Base-by-base conservation (phyloP, 1,139 yeast species). In the Suhomyces panamericanus region DNA sequence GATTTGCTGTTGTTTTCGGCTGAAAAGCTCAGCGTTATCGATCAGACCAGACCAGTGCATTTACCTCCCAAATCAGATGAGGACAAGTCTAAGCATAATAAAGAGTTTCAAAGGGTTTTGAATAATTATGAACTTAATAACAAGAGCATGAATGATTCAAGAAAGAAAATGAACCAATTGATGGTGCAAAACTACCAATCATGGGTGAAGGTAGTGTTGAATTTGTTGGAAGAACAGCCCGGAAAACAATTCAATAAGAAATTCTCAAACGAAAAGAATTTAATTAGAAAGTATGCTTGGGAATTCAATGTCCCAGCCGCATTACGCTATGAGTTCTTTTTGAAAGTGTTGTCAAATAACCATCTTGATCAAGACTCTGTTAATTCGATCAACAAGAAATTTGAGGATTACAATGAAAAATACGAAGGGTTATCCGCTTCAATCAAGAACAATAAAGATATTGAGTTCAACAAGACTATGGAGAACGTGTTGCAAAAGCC, bases 41-140 rank as follows among this genome's bases (percentile, higher is more conserved):
- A 74, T 53, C 78, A 72, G 53, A 64, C 76, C 4, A 62, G 79
- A 44, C 79, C 79, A 16, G 73, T 73, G 32, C 68, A 74, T 50
- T 58, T 74, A 32, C 79, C 79, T 15, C 79, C 79, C 0, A 74
- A 74, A 49, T 54, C 62, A 13, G 49, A 50, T 3, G 48, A 48
- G 26, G 79, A 74, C 49, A 70, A 64, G 38, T 52, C 63, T 12
- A 71, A 67, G 49, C 79, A 74, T 50, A 66, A 67, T 47, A 64
- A 60, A 39, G 76, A 74, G 54, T 60, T 73, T 45, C 62, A 69
- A 41, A 64, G 59, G 49, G 67, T 68, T 20, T 49, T 73, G 30
- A 59, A 59, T 34, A 67, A 57, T 47, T 63, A 59, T 46, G 77
- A 73, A 50, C 38, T 51, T 5, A 59, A 53, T 39, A 49, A 64